Conservation (phyloP, 129 eudicot genomes). For the Silybum marianum region DNA sequence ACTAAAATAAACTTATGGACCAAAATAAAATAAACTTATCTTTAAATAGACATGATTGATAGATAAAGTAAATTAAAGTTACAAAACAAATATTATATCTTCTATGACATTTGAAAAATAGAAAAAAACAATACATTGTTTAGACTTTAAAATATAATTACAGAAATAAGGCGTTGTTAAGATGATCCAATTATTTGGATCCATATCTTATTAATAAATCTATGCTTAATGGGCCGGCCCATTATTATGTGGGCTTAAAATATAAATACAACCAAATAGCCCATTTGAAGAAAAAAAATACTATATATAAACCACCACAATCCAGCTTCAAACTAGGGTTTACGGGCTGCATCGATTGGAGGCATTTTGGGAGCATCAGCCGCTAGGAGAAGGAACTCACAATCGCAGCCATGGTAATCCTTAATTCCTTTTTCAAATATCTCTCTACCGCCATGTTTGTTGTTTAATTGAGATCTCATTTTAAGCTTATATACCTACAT, state of each 20-base stretch:
- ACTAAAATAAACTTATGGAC: too few relatives aligned
- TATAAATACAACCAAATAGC: not conserved
- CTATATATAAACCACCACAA: conserved; percentile 9
- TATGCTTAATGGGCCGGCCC: conserved; percentile 7
- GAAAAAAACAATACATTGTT: too few relatives aligned
- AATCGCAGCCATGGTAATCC: conserved; percentile 28
- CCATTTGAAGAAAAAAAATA: not conserved
- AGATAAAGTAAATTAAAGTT: too few relatives aligned
- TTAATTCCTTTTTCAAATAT: not conserved
- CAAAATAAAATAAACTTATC: too few relatives aligned
- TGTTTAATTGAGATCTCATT: not conserved
- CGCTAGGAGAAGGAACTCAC: conserved; percentile 24
- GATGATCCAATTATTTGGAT: too few relatives aligned
- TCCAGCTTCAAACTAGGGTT: conserved; percentile 23
- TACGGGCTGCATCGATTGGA: conserved; percentile 1
- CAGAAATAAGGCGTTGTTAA: too few relatives aligned
- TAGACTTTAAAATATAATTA: too few relatives aligned
- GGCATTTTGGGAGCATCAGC: conserved; percentile 18
- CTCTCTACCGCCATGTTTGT: not conserved
- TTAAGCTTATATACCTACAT: too few relatives aligned
- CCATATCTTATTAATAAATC: too few relatives aligned
- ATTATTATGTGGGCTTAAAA: not conserved
- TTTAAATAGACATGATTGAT: too few relatives aligned
- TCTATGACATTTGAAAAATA: too few relatives aligned
- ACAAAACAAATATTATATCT: too few relatives aligned